These are phyloP conservation scores for Harringtonia lauricola DNA, from an alignment of 2,329 filamentous ascomycete genomes.

Conservation along the genomic window DNA sequence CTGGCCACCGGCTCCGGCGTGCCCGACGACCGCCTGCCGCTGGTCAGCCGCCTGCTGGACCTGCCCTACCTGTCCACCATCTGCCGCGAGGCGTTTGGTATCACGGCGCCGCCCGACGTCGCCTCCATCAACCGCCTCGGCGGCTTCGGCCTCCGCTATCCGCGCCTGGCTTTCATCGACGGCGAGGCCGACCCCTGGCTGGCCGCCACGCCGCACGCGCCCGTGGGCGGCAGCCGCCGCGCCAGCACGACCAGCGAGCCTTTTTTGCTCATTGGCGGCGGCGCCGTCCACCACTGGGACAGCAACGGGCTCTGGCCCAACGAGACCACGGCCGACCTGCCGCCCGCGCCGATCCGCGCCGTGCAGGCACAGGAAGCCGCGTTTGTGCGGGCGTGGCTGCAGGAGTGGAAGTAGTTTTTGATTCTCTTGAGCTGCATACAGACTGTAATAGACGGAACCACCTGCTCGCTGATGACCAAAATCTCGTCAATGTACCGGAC, in stretches of 20 bases:
- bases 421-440: no score
- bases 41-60: conserved; percentile 61
- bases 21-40: conserved; percentile 49
- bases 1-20: conserved; percentile 63
- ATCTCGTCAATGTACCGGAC: no score
- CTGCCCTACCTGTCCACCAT: conserved; percentile 49
- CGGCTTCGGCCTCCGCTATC: conserved; percentile 60
- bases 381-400: conserved; percentile 13
- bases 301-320: conserved; percentile 57
- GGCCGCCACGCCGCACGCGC: conserved; percentile 58
- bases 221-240: conserved; percentile 45
- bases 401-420: no score
- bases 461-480: no score
- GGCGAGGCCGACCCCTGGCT: conserved; percentile 75
- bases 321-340: conserved; percentile 32
- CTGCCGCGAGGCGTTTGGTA: conserved; percentile 60
- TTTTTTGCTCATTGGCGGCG: conserved; percentile 61
- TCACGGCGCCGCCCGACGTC: conserved; percentile 50
- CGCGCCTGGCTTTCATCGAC: conserved; percentile 66
- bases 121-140: conserved; percentile 66
- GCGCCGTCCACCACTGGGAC: conserved; percentile 68
- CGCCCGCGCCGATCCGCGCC: conserved; percentile 6
- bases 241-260: conserved; percentile 54
- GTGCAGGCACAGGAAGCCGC: conserved; percentile 11
- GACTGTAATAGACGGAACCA: no score